phyloP scores from a whole-genome alignment of 2,329 filamentous ascomycete species.

The Elsinoe ampelina region DNA sequence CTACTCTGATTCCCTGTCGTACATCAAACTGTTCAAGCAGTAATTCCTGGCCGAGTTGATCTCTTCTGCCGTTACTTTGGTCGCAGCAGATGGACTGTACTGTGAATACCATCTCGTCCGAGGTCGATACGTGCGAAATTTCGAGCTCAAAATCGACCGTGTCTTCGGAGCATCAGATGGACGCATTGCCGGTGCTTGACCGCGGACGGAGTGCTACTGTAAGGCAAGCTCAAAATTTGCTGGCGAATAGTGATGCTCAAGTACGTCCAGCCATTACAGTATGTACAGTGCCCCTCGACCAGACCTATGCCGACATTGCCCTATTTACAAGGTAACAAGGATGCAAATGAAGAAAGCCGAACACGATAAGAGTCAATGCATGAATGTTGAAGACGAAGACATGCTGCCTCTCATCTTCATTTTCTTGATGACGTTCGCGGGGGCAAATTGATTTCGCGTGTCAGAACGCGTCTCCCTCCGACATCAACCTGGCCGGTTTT shows the following conservation, averaged over 20 bases:
- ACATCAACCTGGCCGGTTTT: constrained; percentile 4
- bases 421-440: constrained; percentile 13
- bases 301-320: too few species aligned
- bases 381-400: not conserved
- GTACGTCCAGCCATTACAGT: not conserved
- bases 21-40: constrained; percentile 51
- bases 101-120: not conserved
- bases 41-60: constrained; percentile 47
- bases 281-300: too few species aligned
- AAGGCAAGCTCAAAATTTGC: not conserved
- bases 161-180: too few species aligned
- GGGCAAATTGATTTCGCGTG: constrained; percentile 14
- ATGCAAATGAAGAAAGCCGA: too few species aligned
- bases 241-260: not conserved
- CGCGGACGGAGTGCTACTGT: too few species aligned
- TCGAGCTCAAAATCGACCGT: not conserved
- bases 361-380: too few species aligned
- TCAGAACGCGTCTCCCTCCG: constrained; percentile 17
- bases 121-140: not conserved
- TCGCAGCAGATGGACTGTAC: not conserved
- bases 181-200: too few species aligned
- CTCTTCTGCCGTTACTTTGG: constrained; percentile 30
- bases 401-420: not conserved
- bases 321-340: too few species aligned
- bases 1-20: constrained; percentile 18